phyloP scores from a whole-genome alignment of 2,329 filamentous ascomycete species.

The Aspergillus felis region DNA sequence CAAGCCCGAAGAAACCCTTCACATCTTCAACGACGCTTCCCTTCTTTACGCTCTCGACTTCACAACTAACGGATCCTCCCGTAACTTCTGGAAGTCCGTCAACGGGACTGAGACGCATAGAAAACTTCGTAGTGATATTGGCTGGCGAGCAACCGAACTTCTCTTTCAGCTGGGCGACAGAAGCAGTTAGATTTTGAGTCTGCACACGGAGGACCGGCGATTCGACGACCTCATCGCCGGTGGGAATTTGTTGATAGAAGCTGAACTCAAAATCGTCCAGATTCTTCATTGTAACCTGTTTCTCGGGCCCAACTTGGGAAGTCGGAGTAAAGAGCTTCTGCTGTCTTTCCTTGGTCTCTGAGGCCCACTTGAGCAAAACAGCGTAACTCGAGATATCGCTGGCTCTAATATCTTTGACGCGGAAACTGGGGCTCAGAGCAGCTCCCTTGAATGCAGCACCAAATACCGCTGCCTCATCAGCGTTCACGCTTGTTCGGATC shows the following conservation, averaged over 20 bases:
- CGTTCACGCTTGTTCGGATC: conserved; percentile 90
- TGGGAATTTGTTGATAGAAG: conserved; percentile 69
- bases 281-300: conserved; percentile 81
- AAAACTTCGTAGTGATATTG: conserved; percentile 77
- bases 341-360: conserved; percentile 66
- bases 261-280: conserved; percentile 74
- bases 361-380: conserved; percentile 70
- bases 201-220: conserved; percentile 62
- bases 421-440: conserved; percentile 87
- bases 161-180: conserved; percentile 72
- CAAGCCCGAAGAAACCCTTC: conserved; percentile 94
- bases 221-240: conserved; percentile 46
- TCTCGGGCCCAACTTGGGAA: conserved; percentile 71
- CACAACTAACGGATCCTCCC: conserved; percentile 77
- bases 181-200: conserved; percentile 81
- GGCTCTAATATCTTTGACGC: conserved; percentile 91
- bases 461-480: conserved; percentile 93
- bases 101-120: conserved; percentile 65
- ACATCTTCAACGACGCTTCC: conserved; percentile 86
- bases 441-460: conserved; percentile 93
- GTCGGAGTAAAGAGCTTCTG: conserved; percentile 79
- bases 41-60: conserved; percentile 71
- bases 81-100: conserved; percentile 77
- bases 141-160: conserved; percentile 71
- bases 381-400: conserved; percentile 73